Base-by-base conservation (phyloP, 225 moss, liverwort and hornwort genomes). In the Anthoceros angustus region DNA sequence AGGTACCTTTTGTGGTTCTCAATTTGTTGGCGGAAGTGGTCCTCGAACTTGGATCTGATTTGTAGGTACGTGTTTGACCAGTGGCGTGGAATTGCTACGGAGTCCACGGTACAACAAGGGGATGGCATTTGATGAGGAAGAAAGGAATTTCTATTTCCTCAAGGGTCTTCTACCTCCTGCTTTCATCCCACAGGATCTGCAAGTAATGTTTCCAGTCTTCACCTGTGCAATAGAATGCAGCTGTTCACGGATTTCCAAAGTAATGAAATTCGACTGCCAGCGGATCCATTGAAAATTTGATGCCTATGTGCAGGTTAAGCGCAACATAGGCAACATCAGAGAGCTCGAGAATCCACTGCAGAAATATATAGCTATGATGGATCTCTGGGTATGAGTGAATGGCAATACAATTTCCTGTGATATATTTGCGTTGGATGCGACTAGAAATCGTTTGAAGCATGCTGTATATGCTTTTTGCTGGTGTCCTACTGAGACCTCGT, bases 91-190 rank as follows among this genome's bases (percentile, higher is more conserved):
- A 72, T 80, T 90, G 68, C 67, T 93, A 73, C 76, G 90, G 70
- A 87, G 90, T 78, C 93, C 93, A 55, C 80, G 80, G 45, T 93
- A 79, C 60, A 93, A 93, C 69, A 93, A 93, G 65, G 93, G 93
- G 20, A 71, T 84, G 73, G 90, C 86, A 41, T 90, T 93, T 69
- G 73, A 80, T 38, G 80, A 84, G 6, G 80, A 72, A 39, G 93
- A 93, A 66, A 82, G 87, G 66, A 84, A 87, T 79, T 77, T 75
- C 9, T 90, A 93, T 72, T 86, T 86, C 67, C 73, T 93, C 40
- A 76, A 82, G 65, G 93, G 90, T 43, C 90, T 93, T 64, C 84
- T 93, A 41, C 93, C 93, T 49, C 86, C 93, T 39, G 79, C 80
- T 25, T 62, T 84, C 61, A 69, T 90, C 55, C 71, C 90, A 45